Evolutionary conservation across 176 grass and related monocot genomes (phyloP), one percentile per base, ranked within the genome.

Genomic region (Zizania latifolia): DNA sequence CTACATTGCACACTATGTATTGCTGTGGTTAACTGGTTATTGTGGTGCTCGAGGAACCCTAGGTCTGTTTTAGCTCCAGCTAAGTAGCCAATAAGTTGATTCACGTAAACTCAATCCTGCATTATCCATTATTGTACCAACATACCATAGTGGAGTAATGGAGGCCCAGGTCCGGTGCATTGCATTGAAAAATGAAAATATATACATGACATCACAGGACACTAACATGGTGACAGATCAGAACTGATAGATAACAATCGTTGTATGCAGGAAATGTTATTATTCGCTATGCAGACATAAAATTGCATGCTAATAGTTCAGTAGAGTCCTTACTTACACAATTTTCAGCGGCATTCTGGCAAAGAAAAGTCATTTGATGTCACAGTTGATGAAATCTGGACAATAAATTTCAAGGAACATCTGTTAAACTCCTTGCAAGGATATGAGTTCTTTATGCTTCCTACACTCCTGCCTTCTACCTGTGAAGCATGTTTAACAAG

Each of bases 11-110:
- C 58, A 9, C n/a, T 19, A 2, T 39, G 33, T 60, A 23, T 65
- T 23, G 51, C 46, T 46, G 58, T 65, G 46, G 40, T 44, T 51
- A 22, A 16, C 37, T 65, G 58, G 40, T 44, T 51, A 6, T 21
- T 48, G 50, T 63, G 31, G 32, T 2, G 14, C 46, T 19, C 55
- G 50, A 78, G 38, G 50, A 83, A 78, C 68, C 68, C 68, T 87
- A 78, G 31, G 32, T 78, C 28, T 10, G n/a, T 83, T 54, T 23
- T 65, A 40, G 58, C 55, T 76, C 38, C 40, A 68, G 22, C 32
- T 36, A 48, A 61, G 30, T n/a, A 9, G 54, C 19, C 10, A 34
- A 10, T 66, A 21, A 17, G 1, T 48, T 68, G 15, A 22, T 27
- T 60, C 11, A 10, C n/a, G 51, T 24, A 8, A 57, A 35, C n/a